Base-by-base conservation (phyloP, 768 basidiomycete genomes). In the Amanita rubescens region DNA sequence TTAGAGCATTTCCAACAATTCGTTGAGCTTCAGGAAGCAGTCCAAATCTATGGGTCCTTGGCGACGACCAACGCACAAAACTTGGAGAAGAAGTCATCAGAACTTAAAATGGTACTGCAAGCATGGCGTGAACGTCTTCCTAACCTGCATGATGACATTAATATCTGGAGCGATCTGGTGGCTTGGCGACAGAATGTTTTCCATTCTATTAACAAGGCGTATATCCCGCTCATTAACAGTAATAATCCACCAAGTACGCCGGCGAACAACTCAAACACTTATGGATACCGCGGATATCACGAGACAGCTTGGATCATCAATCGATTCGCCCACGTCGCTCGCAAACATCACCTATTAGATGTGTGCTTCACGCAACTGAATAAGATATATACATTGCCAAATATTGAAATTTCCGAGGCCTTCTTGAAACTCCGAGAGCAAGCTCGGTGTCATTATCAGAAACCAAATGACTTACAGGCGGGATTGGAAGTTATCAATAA, bases 251-350 rank as follows among this genome's bases (percentile, higher is more conserved):
- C 74, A 38, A 76, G 73, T 41, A 70, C 77, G 11, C 65, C 79
- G 15, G 70, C 79, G 20, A 77, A 72, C 34, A 87, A 78, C 55
- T 72, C 84, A 38, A 90, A 84, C 53, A 94, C 91, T 1, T 89
- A 84, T 63, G 95, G 94, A 6, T 98, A 92, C 65, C 82, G 96
- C 48, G 96, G 96, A 7, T 97, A 91, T 67, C 96, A 99, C 64
- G 96, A 99, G 73, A 98, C 94, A 0, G 96, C 96, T 6, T 99
- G 96, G 96, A 98, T 96, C 64, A 97, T 98, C 74, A 99, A 99
- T 66, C 87, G 96, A 14, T 98, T 99, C 64, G 96, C 96, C 8
- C 95, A 99, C 69, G 94, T 97, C 51, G 96, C 96, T 19, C 80
- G 96, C 54, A 95, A 98, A 69, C 96, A 99, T 63, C 90, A 94